Evolutionary conservation across 78 protist species (phyloP), one percentile per base, ranked within the genome.

Genomic region (Acrasis kona): DNA sequence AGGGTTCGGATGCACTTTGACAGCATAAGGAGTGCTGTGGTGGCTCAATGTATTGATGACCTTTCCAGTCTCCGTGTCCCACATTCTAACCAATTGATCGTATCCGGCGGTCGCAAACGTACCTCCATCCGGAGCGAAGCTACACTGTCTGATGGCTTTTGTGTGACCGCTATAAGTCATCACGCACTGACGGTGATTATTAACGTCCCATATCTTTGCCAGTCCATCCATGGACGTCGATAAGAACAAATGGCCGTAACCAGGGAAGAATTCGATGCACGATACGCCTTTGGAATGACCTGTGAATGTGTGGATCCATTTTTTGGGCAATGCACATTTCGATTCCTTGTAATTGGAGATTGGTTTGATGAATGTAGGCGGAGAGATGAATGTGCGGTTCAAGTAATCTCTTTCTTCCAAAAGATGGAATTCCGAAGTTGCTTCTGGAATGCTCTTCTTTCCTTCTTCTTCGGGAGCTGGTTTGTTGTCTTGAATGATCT

Each of bases 61-160:
- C 74, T 85, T 40, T 5, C 98, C 98, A 2, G 98, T 95, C 67
- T 95, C 97, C 12, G 97, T 93, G 72, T 96, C 97, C 98, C 98
- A 96, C 50, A 83, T 57, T 41, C 77, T 34, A n/a, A 89, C 65
- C 30, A 35, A 28, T 32, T 84, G 57, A 73, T 96, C 98, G 79
- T 80, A 89, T 0, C 87, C 31, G 72, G 76, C 41, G 29, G 86
- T 80, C 69, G 88, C 37, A 92, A 95, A 93, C 27, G 74, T 69
- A 35, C 84, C 32, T 12, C 96, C 95, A 57, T 90, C 84, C 64
- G 78, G 29, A 50, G 70, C 65, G 79, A 89, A 94, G 41, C 65
- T 28, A 58, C 89, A 74, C 70, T 87, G 95, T 1, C 90, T 32
- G 6, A 94, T 93, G 9, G 88, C 95, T 32, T 77, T 41, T 0